Conservation (phyloP, 371 early-diverging fungal genomes). For the Dentiscutata heterogama region DNA sequence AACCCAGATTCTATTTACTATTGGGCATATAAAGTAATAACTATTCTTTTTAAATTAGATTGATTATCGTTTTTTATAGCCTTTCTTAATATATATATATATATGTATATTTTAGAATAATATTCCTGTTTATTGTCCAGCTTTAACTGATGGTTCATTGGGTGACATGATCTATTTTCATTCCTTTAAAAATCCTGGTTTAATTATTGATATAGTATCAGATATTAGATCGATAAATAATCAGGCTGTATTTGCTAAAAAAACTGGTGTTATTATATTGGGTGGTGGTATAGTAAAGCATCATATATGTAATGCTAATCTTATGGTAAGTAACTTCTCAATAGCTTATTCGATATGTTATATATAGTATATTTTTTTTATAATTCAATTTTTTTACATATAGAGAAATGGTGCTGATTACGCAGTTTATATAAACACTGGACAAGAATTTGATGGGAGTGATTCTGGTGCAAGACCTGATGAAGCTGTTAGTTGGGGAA, state of each 20-base stretch:
- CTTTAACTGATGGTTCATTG: conserved; percentile 98
- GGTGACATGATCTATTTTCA: conserved; percentile 99
- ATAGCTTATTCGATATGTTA: no score
- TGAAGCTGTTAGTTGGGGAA: conserved; percentile 99
- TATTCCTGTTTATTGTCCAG: conserved; percentile 99
- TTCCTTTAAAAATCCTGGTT: conserved; percentile 92
- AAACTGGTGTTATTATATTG: conserved; percentile 98
- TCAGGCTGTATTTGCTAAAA: conserved; percentile 93
- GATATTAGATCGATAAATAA: conserved; percentile 97
- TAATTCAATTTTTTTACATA: not conserved
- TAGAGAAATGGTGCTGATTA: conserved; percentile 99
- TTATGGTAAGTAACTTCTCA: conserved; percentile 77
- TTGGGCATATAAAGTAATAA: conserved; percentile 88
- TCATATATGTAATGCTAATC: conserved; percentile 99
- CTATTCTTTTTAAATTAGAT: not conserved
- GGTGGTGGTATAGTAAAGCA: conserved; percentile 99
- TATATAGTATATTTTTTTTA: not conserved
- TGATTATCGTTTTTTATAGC: not conserved
- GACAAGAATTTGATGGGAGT: conserved; percentile 99
- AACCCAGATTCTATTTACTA: conserved; percentile 97
- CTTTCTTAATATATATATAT: not conserved
- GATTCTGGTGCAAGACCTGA: conserved; percentile 99
- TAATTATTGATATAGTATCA: conserved; percentile 95
- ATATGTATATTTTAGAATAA: conserved; percentile 73
- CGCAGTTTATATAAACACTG: conserved; percentile 99